phyloP scores from a whole-genome alignment of 225 moss, liverwort and hornwort species.

The Marchantia polymorpha region DNA sequence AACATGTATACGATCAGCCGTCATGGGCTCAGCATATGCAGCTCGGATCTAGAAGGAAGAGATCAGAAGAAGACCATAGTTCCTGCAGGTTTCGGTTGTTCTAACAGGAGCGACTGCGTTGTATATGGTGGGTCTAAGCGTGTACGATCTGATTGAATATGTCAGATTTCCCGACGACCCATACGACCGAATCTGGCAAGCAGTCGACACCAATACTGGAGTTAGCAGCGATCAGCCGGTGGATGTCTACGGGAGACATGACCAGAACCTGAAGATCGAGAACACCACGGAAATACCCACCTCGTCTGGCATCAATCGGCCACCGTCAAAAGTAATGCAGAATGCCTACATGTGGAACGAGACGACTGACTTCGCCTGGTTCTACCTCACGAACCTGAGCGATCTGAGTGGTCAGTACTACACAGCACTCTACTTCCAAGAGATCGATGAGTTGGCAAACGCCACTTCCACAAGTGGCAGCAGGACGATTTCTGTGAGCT shows the following conservation, averaged over 20 bases:
- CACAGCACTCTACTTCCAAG: conserved; percentile 31
- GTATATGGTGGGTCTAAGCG: no score
- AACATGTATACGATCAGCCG: no score
- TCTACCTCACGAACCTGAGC: conserved; percentile 17
- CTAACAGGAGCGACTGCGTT: no score
- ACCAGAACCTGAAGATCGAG: neutral
- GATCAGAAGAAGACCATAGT: no score
- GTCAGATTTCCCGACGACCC: conserved; percentile 33
- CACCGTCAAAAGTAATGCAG: conserved; percentile 14
- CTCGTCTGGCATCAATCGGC: conserved; percentile 26
- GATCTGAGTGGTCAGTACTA: conserved; percentile 19
- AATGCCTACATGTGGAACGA: conserved; percentile 24
- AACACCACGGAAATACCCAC: conserved; percentile 29
- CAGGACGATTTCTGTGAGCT: conserved; percentile 15
- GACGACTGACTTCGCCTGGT: conserved; percentile 18
- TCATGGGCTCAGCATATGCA: no score
- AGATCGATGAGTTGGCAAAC: conserved; percentile 24
- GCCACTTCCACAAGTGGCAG: conserved; percentile 13
- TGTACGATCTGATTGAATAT: neutral
- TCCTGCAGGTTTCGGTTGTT: no score
- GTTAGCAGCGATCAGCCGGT: neutral
- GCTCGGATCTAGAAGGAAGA: no score
- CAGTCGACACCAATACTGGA: neutral
- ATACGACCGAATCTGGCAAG: conserved; percentile 29
- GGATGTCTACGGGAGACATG: neutral